Percentiles rank a stretch among this genome's conserved stretches.
These are phyloP conservation scores for Juncus effusus DNA, from an alignment of 176 grass and related monocot species.

Conservation along the genomic window DNA sequence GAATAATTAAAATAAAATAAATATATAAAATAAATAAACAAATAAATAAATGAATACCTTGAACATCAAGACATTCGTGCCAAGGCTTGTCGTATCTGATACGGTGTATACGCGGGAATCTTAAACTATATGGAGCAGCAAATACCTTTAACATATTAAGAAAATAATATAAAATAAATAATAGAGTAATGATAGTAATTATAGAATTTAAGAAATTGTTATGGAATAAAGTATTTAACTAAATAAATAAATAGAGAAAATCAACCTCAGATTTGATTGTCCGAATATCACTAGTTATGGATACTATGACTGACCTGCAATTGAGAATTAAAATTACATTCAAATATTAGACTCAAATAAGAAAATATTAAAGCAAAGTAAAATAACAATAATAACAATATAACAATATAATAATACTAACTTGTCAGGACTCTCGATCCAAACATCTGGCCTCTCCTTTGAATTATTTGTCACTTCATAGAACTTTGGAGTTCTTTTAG, in stretches of 20 bases:
- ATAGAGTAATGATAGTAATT: constrained; percentile 8
- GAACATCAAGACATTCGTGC: constrained; percentile 91
- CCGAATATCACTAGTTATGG: constrained; percentile 94
- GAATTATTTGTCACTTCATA: constrained; percentile 97
- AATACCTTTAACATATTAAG: constrained; percentile 63
- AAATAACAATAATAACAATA: constrained; percentile 23
- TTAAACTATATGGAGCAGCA: constrained; percentile 77
- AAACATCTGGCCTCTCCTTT: constrained; percentile 98
- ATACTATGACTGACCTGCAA: constrained; percentile 80
- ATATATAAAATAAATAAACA: constrained; percentile 17
- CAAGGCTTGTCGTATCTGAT: constrained; percentile 97
- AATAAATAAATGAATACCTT: constrained; percentile 52
- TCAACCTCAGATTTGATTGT: constrained; percentile 94
- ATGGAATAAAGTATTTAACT: constrained; percentile 9
- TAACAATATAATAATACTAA: constrained; percentile 34
- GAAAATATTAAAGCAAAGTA: constrained; percentile 23
- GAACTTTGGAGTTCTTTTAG: constrained; percentile 66
- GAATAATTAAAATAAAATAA: neutral
- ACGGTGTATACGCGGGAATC: constrained; percentile 79
- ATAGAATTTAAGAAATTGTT: constrained; percentile 27
- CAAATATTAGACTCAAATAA: constrained; percentile 29
- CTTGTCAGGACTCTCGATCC: constrained; percentile 97
- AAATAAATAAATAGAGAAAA: constrained; percentile 25
- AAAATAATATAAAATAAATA: neutral
- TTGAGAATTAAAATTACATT: constrained; percentile 24